These are phyloP conservation scores for Lanmaoa pseudosensibilis DNA, from an alignment of 768 basidiomycete genomes.

Conservation along the genomic window DNA sequence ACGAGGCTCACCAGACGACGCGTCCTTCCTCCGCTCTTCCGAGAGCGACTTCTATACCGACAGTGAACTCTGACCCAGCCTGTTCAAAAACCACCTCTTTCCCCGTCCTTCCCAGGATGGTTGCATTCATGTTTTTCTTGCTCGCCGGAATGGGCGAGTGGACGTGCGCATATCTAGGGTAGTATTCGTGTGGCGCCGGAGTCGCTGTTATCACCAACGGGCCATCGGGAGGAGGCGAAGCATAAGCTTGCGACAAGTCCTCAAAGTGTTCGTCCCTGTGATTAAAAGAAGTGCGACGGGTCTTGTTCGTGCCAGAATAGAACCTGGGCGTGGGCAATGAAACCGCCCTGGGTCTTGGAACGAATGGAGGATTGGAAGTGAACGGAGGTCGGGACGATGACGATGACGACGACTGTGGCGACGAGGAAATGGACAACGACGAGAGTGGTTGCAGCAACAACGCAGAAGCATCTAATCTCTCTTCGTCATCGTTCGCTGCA, in stretches of 20 bases:
- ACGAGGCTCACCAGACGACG: slow-evolving; percentile 28
- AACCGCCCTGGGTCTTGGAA: slow-evolving; percentile 26
- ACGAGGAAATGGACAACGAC: slow-evolving; percentile 13
- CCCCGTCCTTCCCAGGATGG: slow-evolving; percentile 11
- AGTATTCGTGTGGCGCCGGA: slow-evolving; percentile 20
- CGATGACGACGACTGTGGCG: slow-evolving; percentile 1
- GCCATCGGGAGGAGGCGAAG: slow-evolving; percentile 30
- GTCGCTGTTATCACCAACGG: slow-evolving; percentile 23
- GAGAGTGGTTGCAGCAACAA: slow-evolving; percentile 32
- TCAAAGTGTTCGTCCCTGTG: slow-evolving; percentile 22
- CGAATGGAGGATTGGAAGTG: slow-evolving; percentile 9
- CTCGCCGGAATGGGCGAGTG: slow-evolving; percentile 15
- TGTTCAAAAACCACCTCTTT: slow-evolving; percentile 30
- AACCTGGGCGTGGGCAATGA: slow-evolving; percentile 22
- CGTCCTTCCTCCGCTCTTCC: slow-evolving; percentile 36
- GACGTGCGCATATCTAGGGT: slow-evolving; percentile 33
- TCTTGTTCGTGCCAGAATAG: slow-evolving; percentile 3
- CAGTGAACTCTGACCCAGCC: slow-evolving; percentile 26
- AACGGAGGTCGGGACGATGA: slow-evolving; percentile 11
- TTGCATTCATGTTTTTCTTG: slow-evolving; percentile 13
- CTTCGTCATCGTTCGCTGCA: slow-evolving; percentile 1
- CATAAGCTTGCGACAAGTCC: slow-evolving; percentile 32
- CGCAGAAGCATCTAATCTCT: slow-evolving; percentile 23
- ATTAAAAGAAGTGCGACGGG: slow-evolving; percentile 18
- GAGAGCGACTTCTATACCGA: slow-evolving; percentile 33